These are phyloP conservation scores for Atalantia buxifolia DNA, from an alignment of 345 rosid species.

Conservation along the genomic window DNA sequence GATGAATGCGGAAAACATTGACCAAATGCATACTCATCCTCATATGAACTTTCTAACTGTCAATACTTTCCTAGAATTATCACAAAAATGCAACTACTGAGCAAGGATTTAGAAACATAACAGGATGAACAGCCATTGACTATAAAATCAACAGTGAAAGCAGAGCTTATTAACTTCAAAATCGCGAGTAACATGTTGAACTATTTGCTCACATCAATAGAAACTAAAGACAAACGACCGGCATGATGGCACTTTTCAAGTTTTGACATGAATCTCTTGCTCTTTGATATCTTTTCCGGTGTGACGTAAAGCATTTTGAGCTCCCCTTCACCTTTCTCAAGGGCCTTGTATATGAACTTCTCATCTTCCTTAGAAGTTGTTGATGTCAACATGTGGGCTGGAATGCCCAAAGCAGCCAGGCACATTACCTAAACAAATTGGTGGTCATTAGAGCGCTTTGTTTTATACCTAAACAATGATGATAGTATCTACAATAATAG, in stretches of 20 bases:
- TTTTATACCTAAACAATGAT: not conserved
- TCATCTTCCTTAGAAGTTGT: conserved; percentile 83
- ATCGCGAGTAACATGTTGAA: not conserved
- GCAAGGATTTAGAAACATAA: not conserved
- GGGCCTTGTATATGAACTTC: conserved; percentile 84
- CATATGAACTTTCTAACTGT: not conserved
- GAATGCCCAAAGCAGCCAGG: conserved; percentile 77
- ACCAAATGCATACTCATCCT: not conserved
- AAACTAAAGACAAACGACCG: conserved; percentile 73
- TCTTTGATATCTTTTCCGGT: conserved; percentile 93
- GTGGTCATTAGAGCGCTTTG: not conserved
- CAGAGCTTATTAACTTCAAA: not conserved
- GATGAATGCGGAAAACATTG: not conserved
- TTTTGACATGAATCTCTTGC: conserved; percentile 99
- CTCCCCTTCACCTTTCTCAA: conserved; percentile 85
- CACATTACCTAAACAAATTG: conserved; percentile 76
- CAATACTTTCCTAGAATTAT: not conserved
- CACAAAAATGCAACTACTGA: not conserved
- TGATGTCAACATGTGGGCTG: conserved; percentile 84
- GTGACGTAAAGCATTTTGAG: conserved; percentile 86
- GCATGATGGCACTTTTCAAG: conserved; percentile 83
- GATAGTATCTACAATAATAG: not conserved
- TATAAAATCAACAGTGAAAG: not conserved
- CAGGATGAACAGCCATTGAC: not conserved
- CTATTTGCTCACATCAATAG: conserved; percentile 69